Conservation (phyloP, 495 filamentous ascomycete genomes). For the Emericellopsis terricola region DNA sequence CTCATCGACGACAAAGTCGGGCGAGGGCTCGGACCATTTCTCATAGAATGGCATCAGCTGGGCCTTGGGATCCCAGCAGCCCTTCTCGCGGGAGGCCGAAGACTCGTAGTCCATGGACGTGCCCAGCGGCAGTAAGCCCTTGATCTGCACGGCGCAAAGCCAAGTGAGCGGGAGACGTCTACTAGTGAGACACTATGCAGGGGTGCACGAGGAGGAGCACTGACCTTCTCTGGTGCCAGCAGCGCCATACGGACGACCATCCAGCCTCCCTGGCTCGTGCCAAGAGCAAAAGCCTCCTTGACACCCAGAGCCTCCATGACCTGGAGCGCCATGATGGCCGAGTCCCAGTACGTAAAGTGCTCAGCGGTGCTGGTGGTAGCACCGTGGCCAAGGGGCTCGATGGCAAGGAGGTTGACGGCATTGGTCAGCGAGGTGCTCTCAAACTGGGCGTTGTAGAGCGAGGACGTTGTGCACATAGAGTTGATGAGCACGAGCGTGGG, state of each 20-base stretch:
- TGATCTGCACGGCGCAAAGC: slow-evolving; percentile 17
- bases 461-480: slow-evolving; percentile 35
- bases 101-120: slow-evolving; percentile 46
- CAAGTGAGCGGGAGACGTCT: too few relatives aligned
- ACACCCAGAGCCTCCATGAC: slow-evolving; percentile 32
- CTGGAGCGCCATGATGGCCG: slow-evolving; percentile 28
- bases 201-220: too few relatives aligned
- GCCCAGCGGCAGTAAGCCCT: slow-evolving; percentile 40
- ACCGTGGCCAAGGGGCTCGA: slow-evolving; percentile 40
- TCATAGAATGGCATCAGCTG: slow-evolving; percentile 27
- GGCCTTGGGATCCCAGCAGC: slow-evolving; percentile 37
- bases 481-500: slow-evolving; percentile 41
- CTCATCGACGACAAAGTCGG: slow-evolving; percentile 36
- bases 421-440: slow-evolving; percentile 22
- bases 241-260: slow-evolving; percentile 40
- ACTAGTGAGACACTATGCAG: too few relatives aligned
- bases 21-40: slow-evolving; percentile 12
- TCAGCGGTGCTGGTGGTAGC: slow-evolving; percentile 19
- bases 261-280: slow-evolving; percentile 48
- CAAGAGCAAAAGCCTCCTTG: slow-evolving; percentile 35
- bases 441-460: slow-evolving; percentile 34
- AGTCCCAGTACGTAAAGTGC: slow-evolving; percentile 39
- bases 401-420: slow-evolving; percentile 31
- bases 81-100: slow-evolving; percentile 26
- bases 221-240: slow-evolving; percentile 36